Evolutionary conservation across 768 basidiomycete genomes (phyloP), one percentile per base, ranked within the genome.

Genomic region (Kondoa malvinella): DNA sequence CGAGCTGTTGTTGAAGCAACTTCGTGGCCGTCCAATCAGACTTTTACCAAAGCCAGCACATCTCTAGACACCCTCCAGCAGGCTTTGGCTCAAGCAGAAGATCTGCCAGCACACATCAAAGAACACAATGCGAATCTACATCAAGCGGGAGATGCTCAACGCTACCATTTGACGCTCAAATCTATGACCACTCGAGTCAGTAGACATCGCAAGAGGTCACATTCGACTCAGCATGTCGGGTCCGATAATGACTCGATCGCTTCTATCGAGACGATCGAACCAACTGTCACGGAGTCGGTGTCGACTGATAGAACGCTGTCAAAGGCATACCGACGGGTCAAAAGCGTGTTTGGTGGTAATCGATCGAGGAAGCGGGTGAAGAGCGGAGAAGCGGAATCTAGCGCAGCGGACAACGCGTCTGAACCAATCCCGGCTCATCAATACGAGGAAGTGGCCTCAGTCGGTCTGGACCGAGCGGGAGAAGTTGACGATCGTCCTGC

Each of bases 71-170:
- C 8, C 40, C 40, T 50, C 21, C 12, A 8, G 12, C 8, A 50
- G 8, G 40, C 8, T 8, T 50, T 50, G 40, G 40, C 40, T 50
- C 12, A 8, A 8, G 40, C 40, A 21, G 40, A 50, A 50, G 40
- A 50, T 50, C 40, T 50, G 12, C 21, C 40, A 8, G 8, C 40
- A 8, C 40, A 50, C 12, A 50, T 50, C 8, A 8, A 50, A 21
- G 12, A 21, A 8, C 40, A 50, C 40, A 50, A 50, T 50, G 76
- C 64, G 76, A 8, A 8, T 8, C 40, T 50, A 8, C 8, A 69
- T 21, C n/a, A 25, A 8, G 26, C 25, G 25, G 15, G 15, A 27
- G 30, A 25, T 12, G 58, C 14, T 25, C 25, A 31, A 27, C 67
- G 1, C 40, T 71, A 50, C 40, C 40, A 50, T 50, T 21, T 50